These are phyloP conservation scores for Exophiala sp. DNA, from an alignment of 2,329 filamentous ascomycete genomes.

Conservation along the genomic window DNA sequence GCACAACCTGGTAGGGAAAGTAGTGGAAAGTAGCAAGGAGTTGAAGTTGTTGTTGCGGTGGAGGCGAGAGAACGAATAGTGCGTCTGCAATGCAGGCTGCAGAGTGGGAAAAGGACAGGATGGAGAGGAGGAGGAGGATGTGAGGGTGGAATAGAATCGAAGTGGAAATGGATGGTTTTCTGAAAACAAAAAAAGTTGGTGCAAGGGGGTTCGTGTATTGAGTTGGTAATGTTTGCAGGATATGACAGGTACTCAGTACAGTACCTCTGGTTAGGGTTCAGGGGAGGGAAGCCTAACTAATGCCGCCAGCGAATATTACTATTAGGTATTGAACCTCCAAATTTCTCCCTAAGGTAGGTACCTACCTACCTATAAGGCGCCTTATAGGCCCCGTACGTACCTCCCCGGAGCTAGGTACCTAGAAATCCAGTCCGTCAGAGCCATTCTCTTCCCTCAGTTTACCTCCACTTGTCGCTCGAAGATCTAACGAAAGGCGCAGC, in stretches of 20 bases:
- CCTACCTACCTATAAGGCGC: too few relatives aligned
- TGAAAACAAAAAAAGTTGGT: background rate
- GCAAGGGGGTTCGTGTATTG: background rate
- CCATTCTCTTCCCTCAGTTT: background rate
- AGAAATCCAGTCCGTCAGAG: too few relatives aligned
- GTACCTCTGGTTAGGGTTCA: too few relatives aligned
- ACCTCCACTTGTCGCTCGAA: background rate
- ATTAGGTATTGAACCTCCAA: background rate
- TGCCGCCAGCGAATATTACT: too few relatives aligned
- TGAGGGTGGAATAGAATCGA: background rate
- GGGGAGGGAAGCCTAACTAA: too few relatives aligned
- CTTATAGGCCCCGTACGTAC: too few relatives aligned
- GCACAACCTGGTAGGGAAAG: slow-evolving; percentile 12
- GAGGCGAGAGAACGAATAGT: slow-evolving; percentile 1
- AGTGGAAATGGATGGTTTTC: background rate
- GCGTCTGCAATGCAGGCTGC: slow-evolving; percentile 5
- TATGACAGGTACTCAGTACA: background rate
- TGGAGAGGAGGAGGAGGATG: background rate
- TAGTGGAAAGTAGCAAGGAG: background rate
- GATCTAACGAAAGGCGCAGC: background rate
- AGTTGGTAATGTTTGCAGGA: background rate
- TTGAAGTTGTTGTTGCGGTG: slow-evolving; percentile 5
- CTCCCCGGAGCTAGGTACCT: too few relatives aligned
- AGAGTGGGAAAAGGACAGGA: background rate
- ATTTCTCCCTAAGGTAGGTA: too few relatives aligned